These are phyloP conservation scores for Claviceps capensis DNA, from an alignment of 2,329 filamentous ascomycete species.

Conservation along the genomic window DNA sequence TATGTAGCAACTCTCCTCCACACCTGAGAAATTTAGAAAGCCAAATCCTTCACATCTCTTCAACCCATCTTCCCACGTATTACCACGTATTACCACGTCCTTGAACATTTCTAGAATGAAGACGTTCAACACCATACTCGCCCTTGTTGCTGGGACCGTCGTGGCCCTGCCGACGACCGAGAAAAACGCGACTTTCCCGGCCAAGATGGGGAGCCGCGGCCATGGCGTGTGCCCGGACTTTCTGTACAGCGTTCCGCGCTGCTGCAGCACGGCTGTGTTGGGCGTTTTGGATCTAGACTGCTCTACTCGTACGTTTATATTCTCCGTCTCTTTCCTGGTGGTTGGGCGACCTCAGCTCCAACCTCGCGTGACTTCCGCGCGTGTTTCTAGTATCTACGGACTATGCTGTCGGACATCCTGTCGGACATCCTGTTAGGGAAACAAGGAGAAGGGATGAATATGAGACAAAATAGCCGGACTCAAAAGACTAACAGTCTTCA, in stretches of 20 bases:
- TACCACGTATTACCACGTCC: no score
- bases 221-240: background rate
- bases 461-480: no score
- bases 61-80: no score
- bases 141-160: background rate
- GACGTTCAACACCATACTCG: background rate
- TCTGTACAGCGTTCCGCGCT: background rate
- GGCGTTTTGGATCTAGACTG: constrained; percentile 1
- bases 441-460: no score
- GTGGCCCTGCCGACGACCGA: background rate
- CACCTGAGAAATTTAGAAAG: no score
- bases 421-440: no score
- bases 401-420: no score
- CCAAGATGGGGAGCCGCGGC: background rate
- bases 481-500: no score
- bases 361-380: no score
- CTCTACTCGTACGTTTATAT: background rate
- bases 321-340: background rate
- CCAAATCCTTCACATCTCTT: no score
- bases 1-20: no score
- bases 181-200: background rate
- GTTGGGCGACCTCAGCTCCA: background rate
- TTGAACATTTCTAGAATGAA: background rate
- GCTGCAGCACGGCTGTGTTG: constrained; percentile 2
- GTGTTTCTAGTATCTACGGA: no score